Evolutionary conservation across 306 rosid genomes (phyloP).

Genomic region (Lagenaria siceraria): DNA sequence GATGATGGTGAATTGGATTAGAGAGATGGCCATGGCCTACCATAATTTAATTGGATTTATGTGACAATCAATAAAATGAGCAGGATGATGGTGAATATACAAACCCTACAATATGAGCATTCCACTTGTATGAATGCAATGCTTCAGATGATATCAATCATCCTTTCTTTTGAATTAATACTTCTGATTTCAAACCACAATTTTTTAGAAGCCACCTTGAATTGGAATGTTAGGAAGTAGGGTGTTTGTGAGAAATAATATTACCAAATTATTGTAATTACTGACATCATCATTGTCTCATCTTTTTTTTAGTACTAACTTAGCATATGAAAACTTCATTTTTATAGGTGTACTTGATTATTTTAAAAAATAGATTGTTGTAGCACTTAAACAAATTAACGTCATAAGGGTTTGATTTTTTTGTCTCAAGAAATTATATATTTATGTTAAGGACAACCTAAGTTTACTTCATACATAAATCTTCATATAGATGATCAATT

Average conservation of each 20-base stretch:
- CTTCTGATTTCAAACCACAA: neutral
- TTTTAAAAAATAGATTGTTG: too few relatives aligned
- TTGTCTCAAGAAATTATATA: too few relatives aligned
- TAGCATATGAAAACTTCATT: neutral
- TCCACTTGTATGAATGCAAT: neutral
- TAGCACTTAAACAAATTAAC: too few relatives aligned
- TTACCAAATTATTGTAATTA: neutral
- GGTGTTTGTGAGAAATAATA: too few relatives aligned
- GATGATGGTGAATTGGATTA: neutral
- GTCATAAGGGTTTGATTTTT: too few relatives aligned
- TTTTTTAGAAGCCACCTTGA: neutral
- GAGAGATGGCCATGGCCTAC: neutral
- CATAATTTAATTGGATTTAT: neutral
- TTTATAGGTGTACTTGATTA: neutral
- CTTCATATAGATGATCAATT: neutral
- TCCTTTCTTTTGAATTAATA: neutral
- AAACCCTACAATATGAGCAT: neutral
- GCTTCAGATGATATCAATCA: neutral
- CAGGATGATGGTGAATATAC: too few relatives aligned
- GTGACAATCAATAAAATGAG: neutral
- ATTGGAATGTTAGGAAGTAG: too few relatives aligned
- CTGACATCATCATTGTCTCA: neutral
- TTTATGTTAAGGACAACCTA: too few relatives aligned
- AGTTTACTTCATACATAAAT: neutral
- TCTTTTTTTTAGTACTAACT: neutral